Conservation (phyloP, 805 yeast genomes). For the Kuraishia hungarica region DNA sequence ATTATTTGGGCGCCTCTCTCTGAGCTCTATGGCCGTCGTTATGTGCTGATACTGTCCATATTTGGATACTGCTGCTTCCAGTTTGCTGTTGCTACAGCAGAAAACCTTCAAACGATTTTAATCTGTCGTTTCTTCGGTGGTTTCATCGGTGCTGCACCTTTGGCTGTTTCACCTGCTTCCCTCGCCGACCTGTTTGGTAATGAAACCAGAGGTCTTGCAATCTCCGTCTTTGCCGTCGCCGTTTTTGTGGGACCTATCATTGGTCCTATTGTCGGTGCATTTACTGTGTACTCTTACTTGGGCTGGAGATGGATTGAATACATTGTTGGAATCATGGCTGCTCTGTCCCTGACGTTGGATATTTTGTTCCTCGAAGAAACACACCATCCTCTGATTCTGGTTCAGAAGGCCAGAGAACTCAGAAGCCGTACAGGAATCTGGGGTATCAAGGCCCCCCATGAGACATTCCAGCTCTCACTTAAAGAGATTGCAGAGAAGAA, state of each 20-base stretch:
- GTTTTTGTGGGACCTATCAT: constrained; percentile 60
- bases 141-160: constrained; percentile 49
- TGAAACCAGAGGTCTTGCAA: constrained; percentile 42
- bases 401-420: constrained; percentile 51
- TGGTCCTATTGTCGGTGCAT: constrained; percentile 52
- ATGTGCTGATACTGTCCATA: constrained; percentile 34
- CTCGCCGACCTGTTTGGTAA: constrained; percentile 49
- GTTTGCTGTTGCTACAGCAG: constrained; percentile 42
- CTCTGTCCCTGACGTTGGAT: constrained; percentile 28
- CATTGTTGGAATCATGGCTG: constrained; percentile 55
- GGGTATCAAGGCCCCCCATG: constrained; percentile 77
- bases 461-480: constrained; percentile 45
- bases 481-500: constrained; percentile 55
- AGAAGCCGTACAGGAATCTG: constrained; percentile 69
- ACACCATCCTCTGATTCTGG: constrained; percentile 61
- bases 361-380: constrained; percentile 51
- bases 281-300: constrained; percentile 35
- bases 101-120: constrained; percentile 41
- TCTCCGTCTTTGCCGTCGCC: constrained; percentile 38
- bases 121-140: constrained; percentile 52
- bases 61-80: constrained; percentile 30
- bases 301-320: constrained; percentile 40
- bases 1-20: constrained; percentile 55
- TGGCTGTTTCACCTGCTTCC: constrained; percentile 51
- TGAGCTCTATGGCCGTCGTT: constrained; percentile 34